Base-by-base conservation (phyloP, 2,329 filamentous ascomycete species). In the Colletotrichum trifolii region DNA sequence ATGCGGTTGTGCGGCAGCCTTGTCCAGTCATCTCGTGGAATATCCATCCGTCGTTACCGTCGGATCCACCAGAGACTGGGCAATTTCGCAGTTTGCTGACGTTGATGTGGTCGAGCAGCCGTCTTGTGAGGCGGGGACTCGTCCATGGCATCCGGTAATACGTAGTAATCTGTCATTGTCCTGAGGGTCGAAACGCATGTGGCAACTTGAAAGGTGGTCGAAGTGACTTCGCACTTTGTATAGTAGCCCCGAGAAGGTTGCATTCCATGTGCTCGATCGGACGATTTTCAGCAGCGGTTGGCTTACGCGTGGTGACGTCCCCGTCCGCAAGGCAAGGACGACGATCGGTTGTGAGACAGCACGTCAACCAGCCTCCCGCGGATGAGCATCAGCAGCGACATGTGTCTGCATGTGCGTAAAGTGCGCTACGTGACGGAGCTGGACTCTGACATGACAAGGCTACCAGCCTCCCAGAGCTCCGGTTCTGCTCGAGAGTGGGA, bases 1-100 rank as follows among this genome's bases (percentile, higher is more conserved):
- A 66, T 36, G 59, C n/a, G 59, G 59, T 55, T 62, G 63, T 56
- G 58, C 63, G 47, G 52, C 63, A 57, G 63, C 58, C 59, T 63
- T 48, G 53, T 58, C 59, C 59, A 66, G 53, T 66, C 54, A 64
- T 38, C 35, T 64, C 39, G 48, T 53, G 38, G 54, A 45, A 59
- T 40, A 35, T 49, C 33, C 48, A 64, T 59, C 64, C 58, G 58
- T 50, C 46, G 52, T 50, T 53, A 53, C 50, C 47, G 58, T 36
- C 9, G 13, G 54, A 49, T 43, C 54, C 60, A 54, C 60, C 40
- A n/a, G 33, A 39, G 33, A 46, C 45, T 59, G 60, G 54, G 33
- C 54, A 57, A 39, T 43, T 54, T 46, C 42, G 48, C 43, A 38
- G 47, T 39, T 57, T 17, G 39, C 45, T 64, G 40, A 61, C 46